These are phyloP conservation scores for Aspergillus neotritici DNA, from an alignment of 2,329 filamentous ascomycete species.

Conservation along the genomic window DNA sequence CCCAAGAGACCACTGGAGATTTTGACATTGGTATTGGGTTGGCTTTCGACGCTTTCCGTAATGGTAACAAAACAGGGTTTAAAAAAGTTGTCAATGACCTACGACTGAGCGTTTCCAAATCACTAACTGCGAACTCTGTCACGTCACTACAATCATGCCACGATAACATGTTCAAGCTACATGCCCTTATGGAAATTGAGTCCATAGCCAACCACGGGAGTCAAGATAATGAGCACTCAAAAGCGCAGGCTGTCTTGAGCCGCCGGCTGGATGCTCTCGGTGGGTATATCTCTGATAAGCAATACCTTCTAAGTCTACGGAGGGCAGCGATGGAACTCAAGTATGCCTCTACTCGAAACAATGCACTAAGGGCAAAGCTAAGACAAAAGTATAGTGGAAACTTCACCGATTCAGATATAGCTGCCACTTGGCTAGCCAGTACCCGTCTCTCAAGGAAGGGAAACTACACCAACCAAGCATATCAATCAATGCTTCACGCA, in stretches of 20 bases:
- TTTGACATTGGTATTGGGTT: conserved; percentile 79
- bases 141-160: conserved; percentile 78
- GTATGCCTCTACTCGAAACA: conserved; percentile 7
- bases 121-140: conserved; percentile 70
- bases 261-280: conserved; percentile 84
- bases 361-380: conserved; percentile 5
- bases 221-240: conserved; percentile 19
- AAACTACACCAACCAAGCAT: conserved; percentile 77
- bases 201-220: conserved; percentile 55
- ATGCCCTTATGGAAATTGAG: conserved; percentile 83
- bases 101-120: conserved; percentile 64
- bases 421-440: conserved; percentile 76
- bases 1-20: conserved; percentile 47
- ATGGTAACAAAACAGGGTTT: conserved; percentile 50
- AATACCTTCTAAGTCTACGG: conserved; percentile 80
- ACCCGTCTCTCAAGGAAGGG: conserved; percentile 82
- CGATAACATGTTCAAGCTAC: conserved; percentile 76
- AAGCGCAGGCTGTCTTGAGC: conserved; percentile 53
- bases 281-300: conserved; percentile 85
- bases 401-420: conserved; percentile 69
- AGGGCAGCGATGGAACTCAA: conserved; percentile 81
- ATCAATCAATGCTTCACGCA: conserved; percentile 88
- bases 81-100: conserved; percentile 56
- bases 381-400: conserved; percentile 36
- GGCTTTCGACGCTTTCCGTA: conserved; percentile 57